Evolutionary conservation across 1,284 basidiomycete genomes (phyloP).

Genomic region (Puccinia coronata): DNA sequence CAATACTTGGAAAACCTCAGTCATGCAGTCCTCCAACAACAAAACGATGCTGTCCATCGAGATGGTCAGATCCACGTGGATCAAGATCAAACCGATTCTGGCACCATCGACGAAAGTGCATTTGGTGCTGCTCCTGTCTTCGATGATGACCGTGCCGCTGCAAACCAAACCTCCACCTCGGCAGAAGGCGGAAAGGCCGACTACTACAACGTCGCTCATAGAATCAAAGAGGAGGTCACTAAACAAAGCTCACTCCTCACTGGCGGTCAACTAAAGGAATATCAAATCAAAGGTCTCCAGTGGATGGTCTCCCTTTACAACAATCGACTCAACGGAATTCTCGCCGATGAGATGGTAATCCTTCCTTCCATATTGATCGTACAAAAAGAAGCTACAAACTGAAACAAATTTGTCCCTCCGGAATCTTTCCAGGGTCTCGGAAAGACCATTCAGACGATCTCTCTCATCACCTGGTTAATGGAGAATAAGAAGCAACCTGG

Average conservation of each 20-base stretch:
- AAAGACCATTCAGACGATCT: constrained; percentile 77
- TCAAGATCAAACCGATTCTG: not conserved
- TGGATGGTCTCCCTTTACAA: constrained; percentile 94
- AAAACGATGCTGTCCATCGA: constrained; percentile 71
- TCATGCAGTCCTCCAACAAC: constrained; percentile 90
- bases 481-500: constrained; percentile 87
- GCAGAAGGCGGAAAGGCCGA: constrained; percentile 77
- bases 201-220: constrained; percentile 95
- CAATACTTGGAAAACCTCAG: constrained; percentile 91
- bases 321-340: constrained; percentile 90
- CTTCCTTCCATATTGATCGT: constrained; percentile 2
- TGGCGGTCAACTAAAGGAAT: constrained; percentile 69
- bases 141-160: constrained; percentile 64
- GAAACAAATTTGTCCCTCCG: not conserved
- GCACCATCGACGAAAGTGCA: constrained; percentile 55
- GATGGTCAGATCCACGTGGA: constrained; percentile 54
- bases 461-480: constrained; percentile 92
- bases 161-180: constrained; percentile 60
- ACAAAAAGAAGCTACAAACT: constrained; percentile 5
- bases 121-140: constrained; percentile 58
- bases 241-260: constrained; percentile 80
- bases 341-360: constrained; percentile 64
- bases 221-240: constrained; percentile 82
- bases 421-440: constrained; percentile 59
- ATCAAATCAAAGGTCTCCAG: constrained; percentile 90